phyloP scores from a whole-genome alignment of 2,329 filamentous ascomycete species.

The Leptodontidium sp. region DNA sequence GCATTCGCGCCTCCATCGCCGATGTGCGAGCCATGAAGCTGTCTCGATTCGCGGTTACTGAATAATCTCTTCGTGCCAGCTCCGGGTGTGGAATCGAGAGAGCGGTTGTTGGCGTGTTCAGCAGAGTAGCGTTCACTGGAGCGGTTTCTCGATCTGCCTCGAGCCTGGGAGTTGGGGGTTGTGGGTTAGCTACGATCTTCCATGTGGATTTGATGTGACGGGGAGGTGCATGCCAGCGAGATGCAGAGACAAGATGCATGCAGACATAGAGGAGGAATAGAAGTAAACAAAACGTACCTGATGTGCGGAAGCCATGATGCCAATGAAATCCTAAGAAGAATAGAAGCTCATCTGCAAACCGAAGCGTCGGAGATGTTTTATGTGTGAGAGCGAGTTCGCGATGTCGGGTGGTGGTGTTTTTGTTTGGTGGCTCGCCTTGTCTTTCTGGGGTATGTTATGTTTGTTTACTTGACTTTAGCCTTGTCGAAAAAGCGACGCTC shows the following conservation, averaged over 20 bases:
- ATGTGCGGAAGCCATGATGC: conserved; percentile 24
- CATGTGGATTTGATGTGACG: not conserved
- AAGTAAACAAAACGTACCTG: conserved; percentile 28
- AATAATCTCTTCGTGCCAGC: conserved; percentile 46
- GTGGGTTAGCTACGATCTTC: not conserved
- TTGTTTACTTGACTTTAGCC: conserved; percentile 20
- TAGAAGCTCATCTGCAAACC: conserved; percentile 16
- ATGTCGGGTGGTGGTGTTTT: conserved; percentile 19
- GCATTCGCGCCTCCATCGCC: conserved; percentile 39
- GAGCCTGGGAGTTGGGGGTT: conserved; percentile 15
- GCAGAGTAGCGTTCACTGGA: conserved; percentile 26
- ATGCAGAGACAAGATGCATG: not conserved
- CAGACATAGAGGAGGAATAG: not conserved
- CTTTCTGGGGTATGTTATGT: conserved; percentile 10
- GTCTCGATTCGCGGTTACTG: conserved; percentile 42
- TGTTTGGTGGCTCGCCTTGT: conserved; percentile 9
- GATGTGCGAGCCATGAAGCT: conserved; percentile 45
- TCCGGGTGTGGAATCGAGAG: conserved; percentile 25
- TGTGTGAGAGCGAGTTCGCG: not conserved
- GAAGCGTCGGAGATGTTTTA: not conserved
- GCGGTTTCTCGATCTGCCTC: conserved; percentile 18
- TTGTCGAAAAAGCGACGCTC: conserved; percentile 14
- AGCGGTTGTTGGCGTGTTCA: conserved; percentile 8
- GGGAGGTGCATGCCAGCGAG: conserved; percentile 20
- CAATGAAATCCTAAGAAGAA: conserved; percentile 12